phyloP scores from a whole-genome alignment of 768 basidiomycete species.

The Termitomyces sp. region DNA sequence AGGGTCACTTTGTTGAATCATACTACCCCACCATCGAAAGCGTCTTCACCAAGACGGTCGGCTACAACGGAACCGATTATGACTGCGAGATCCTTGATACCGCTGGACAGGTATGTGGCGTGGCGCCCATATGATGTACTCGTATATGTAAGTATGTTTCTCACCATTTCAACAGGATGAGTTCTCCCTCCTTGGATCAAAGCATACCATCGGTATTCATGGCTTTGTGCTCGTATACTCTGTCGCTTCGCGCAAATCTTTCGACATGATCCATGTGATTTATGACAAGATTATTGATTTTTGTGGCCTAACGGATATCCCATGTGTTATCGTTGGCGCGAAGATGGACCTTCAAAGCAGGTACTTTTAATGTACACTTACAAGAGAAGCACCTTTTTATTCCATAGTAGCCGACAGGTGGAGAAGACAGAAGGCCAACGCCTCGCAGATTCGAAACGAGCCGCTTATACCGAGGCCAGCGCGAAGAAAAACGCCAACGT shows the following conservation, averaged over 20 bases:
- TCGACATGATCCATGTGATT: slow-evolving; percentile 87
- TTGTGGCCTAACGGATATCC: slow-evolving; percentile 76
- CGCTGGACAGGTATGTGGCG: slow-evolving; percentile 78
- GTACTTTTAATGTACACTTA: slow-evolving; percentile 38
- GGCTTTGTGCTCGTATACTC: slow-evolving; percentile 94
- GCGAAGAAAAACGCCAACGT: slow-evolving; percentile 82
- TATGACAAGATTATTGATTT: slow-evolving; percentile 92
- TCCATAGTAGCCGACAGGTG: slow-evolving; percentile 56
- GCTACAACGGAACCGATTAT: slow-evolving; percentile 77
- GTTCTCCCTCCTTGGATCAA: slow-evolving; percentile 83
- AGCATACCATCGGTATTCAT: slow-evolving; percentile 91
- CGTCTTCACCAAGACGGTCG: slow-evolving; percentile 71
- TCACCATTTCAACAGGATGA: slow-evolving; percentile 62
- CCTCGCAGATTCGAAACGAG: slow-evolving; percentile 64
- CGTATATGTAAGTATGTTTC: background rate
- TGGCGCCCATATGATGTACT: background rate
- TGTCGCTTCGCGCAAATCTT: slow-evolving; percentile 78
- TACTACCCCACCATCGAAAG: slow-evolving; percentile 93
- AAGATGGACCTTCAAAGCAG: slow-evolving; percentile 77
- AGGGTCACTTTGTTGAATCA: slow-evolving; percentile 79
- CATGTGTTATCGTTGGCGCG: slow-evolving; percentile 89
- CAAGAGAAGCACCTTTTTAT: slow-evolving; percentile 10
- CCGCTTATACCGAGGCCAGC: slow-evolving; percentile 84
- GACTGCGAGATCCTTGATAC: slow-evolving; percentile 95
- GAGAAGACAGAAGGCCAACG: slow-evolving; percentile 60